Evolutionary conservation across 1,284 basidiomycete genomes (phyloP).

Genomic region (Sphagnurus paluster): DNA sequence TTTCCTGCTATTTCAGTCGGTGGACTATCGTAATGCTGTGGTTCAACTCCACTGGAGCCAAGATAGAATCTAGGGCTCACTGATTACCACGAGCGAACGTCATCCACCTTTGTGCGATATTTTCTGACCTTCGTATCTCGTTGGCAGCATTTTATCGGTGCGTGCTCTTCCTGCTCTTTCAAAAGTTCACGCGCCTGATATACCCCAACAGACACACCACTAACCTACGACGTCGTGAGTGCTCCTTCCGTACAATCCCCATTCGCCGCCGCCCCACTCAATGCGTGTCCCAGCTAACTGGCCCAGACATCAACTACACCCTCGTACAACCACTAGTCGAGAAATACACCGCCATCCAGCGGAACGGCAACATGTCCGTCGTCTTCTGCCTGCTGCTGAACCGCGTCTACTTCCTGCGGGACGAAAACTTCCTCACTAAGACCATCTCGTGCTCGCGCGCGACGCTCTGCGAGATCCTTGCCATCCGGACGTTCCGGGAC

Average conservation of each 20-base stretch:
- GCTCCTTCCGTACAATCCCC: background rate
- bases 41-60: background rate
- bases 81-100: no score
- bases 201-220: slow-evolving; percentile 62
- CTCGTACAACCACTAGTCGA: slow-evolving; percentile 75
- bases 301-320: slow-evolving; percentile 86
- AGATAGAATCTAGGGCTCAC: no score
- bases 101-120: background rate
- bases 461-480: slow-evolving; percentile 86
- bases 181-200: background rate
- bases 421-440: slow-evolving; percentile 63
- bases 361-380: slow-evolving; percentile 66
- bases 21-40: slow-evolving; percentile 13
- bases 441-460: slow-evolving; percentile 78
- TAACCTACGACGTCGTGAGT: slow-evolving; percentile 71
- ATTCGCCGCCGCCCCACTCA: background rate
- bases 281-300: slow-evolving; percentile 54
- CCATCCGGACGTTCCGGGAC: slow-evolving; percentile 77
- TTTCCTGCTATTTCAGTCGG: background rate
- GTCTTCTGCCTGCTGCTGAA: slow-evolving; percentile 91
- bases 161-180: slow-evolving; percentile 15
- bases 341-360: slow-evolving; percentile 69
- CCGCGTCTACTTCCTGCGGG: slow-evolving; percentile 82
- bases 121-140: slow-evolving; percentile 1
- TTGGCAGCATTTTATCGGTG: slow-evolving; percentile 64